A percentile compares a stretch with the other conserved stretches of the same genome.
phyloP scores from a whole-genome alignment of 176 grass and related monocot species.

The Melocanna baccifera region DNA sequence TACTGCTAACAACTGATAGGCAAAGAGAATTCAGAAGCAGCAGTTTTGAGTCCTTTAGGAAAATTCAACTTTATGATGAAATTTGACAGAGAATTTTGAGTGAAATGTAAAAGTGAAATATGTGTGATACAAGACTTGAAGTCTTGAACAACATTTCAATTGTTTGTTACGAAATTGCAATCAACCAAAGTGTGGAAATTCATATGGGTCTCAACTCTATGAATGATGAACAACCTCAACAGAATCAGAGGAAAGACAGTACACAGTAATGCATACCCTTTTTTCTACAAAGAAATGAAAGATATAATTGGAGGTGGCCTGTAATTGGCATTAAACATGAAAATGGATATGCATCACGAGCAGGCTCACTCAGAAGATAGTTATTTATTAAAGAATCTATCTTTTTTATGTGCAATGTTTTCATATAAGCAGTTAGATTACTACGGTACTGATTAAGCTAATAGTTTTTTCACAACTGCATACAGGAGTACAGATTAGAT shows the following conservation, averaged over 20 bases:
- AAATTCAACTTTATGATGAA: neutral
- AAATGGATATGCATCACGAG: neutral
- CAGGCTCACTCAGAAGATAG: neutral
- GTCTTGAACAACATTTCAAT: neutral
- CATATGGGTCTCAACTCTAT: neutral
- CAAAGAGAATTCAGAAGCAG: neutral
- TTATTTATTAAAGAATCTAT: neutral
- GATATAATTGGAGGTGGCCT: neutral
- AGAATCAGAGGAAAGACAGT: neutral
- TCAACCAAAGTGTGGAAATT: neutral
- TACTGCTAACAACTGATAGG: neutral
- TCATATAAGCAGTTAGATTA: neutral
- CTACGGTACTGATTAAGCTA: neutral
- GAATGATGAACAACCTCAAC: neutral
- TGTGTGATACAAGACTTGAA: neutral
- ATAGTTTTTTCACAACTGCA: neutral
- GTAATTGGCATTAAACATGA: neutral
- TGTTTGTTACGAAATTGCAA: neutral
- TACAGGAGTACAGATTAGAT: neutral
- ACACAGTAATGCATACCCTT: neutral
- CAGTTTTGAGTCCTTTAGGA: neutral
- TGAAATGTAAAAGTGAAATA: neutral
- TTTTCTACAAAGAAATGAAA: neutral
- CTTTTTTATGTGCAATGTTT: slow-evolving; percentile 7
- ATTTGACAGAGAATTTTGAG: neutral